A percentile compares a stretch with the other conserved stretches of the same genome.
These are phyloP conservation scores for Curvularia lunata DNA, from an alignment of 2,329 filamentous ascomycete species.

Conservation along the genomic window DNA sequence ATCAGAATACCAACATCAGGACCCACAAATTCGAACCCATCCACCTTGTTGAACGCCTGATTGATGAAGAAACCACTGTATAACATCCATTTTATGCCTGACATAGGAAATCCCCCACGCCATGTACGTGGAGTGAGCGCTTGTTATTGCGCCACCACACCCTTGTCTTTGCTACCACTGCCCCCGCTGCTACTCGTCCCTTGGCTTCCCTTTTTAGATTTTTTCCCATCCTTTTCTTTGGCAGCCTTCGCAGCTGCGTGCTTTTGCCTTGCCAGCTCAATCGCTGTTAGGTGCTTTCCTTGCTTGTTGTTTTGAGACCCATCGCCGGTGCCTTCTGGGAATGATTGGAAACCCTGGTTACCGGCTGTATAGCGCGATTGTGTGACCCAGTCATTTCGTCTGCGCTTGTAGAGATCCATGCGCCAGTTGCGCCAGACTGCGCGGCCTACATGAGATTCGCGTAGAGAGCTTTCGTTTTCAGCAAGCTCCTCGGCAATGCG, in stretches of 20 bases:
- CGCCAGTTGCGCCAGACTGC: constrained; percentile 77
- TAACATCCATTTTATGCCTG: constrained; percentile 20
- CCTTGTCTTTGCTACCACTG: constrained; percentile 34
- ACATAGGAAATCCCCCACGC: constrained; percentile 15
- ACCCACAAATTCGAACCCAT: constrained; percentile 8
- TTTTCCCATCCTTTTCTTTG: constrained; percentile 41
- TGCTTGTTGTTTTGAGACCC: constrained; percentile 24
- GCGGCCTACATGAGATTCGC: constrained; percentile 69
- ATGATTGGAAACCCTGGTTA: constrained; percentile 58
- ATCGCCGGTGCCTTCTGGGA: constrained; percentile 52
- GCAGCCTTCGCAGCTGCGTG: constrained; percentile 57
- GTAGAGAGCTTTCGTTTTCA: constrained; percentile 63
- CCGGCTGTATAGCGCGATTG: constrained; percentile 62
- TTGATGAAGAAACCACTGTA: constrained; percentile 14
- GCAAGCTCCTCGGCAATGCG: constrained; percentile 69
- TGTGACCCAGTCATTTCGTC: constrained; percentile 67
- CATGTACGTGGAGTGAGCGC: constrained; percentile 8
- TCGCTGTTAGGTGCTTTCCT: constrained; percentile 44
- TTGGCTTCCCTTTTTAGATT: constrained; percentile 27
- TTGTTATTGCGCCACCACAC: constrained; percentile 33
- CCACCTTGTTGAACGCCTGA: constrained; percentile 26
- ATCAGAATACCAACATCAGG: constrained; percentile 25
- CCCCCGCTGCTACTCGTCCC: constrained; percentile 21
- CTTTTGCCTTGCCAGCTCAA: constrained; percentile 65
- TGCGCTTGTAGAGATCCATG: constrained; percentile 73